These are phyloP conservation scores for Corylus heterophylla DNA, from an alignment of 306 rosid species.

Conservation along the genomic window DNA sequence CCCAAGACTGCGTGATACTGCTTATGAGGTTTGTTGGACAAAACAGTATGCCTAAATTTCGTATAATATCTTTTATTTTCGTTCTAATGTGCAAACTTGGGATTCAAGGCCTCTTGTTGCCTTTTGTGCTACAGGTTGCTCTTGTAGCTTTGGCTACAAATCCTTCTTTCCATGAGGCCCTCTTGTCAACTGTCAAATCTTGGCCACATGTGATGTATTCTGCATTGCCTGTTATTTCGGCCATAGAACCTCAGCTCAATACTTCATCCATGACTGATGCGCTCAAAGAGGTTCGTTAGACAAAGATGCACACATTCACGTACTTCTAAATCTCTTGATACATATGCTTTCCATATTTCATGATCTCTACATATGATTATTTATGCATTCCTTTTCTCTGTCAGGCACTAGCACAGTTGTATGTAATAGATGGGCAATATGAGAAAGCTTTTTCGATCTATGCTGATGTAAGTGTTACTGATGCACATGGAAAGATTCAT, in stretches of 20 bases:
- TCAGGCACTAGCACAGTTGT: slow-evolving; percentile 90
- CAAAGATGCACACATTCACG: background rate
- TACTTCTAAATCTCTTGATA: background rate
- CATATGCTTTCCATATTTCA: slow-evolving; percentile 16
- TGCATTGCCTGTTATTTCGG: slow-evolving; percentile 79
- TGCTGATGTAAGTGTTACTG: slow-evolving; percentile 84
- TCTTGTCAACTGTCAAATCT: slow-evolving; percentile 69
- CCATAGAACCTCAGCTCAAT: slow-evolving; percentile 92
- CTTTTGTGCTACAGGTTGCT: slow-evolving; percentile 70
- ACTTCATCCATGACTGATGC: slow-evolving; percentile 80
- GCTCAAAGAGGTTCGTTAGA: slow-evolving; percentile 74
- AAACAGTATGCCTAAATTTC: slow-evolving; percentile 12
- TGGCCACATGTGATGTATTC: slow-evolving; percentile 89
- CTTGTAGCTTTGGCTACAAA: slow-evolving; percentile 92
- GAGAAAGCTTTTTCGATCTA: slow-evolving; percentile 84
- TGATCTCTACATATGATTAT: slow-evolving; percentile 16
- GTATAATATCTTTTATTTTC: background rate
- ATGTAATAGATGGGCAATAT: slow-evolving; percentile 78
- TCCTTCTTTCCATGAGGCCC: slow-evolving; percentile 80
- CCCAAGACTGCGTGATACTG: slow-evolving; percentile 90
- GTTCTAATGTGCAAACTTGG: slow-evolving; percentile 16
- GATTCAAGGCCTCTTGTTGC: slow-evolving; percentile 21
- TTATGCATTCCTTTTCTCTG: slow-evolving; percentile 27
- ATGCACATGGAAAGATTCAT: slow-evolving; percentile 20
- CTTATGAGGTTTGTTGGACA: slow-evolving; percentile 78